Percentiles rank a stretch among this genome's conserved stretches.
These are phyloP conservation scores for Nyctanthes arbortristis DNA, from an alignment of 257 asterid genomes.

Conservation along the genomic window DNA sequence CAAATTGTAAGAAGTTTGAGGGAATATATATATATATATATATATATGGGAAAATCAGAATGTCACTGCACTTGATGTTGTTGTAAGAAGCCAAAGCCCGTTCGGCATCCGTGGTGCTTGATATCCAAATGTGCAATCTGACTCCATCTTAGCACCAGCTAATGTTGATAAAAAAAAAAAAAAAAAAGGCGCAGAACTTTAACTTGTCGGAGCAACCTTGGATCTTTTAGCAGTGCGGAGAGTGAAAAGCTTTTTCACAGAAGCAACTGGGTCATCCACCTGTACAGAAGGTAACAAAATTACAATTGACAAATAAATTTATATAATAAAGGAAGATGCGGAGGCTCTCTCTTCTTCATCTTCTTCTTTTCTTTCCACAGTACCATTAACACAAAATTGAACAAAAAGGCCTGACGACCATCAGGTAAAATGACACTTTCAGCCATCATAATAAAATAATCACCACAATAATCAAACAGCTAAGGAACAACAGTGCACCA, in stretches of 20 bases:
- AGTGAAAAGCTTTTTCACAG: constrained; percentile 49
- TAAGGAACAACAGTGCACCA: not conserved
- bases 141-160: not conserved
- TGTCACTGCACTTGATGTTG: not conserved
- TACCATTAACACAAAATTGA: not conserved
- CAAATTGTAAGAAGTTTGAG: not conserved
- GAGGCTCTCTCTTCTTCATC: not conserved
- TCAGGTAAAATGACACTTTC: not conserved
- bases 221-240: constrained; percentile 36
- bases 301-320: constrained; percentile 10
- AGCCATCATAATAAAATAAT: not conserved
- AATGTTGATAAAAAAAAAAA: not conserved
- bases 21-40: too few relatives aligned
- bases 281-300: constrained; percentile 26
- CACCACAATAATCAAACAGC: not conserved
- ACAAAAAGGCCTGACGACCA: not conserved
- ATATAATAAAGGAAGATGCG: not conserved
- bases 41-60: not conserved
- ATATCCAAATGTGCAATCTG: not conserved
- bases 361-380: not conserved
- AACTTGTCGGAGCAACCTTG: constrained; percentile 29
- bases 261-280: constrained; percentile 89
- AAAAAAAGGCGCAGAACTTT: constrained; percentile 10
- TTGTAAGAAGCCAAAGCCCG: too few relatives aligned
- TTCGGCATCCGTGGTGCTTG: not conserved